Conservation (phyloP, 305 asterid genomes). For the Fraxinus paxiana region DNA sequence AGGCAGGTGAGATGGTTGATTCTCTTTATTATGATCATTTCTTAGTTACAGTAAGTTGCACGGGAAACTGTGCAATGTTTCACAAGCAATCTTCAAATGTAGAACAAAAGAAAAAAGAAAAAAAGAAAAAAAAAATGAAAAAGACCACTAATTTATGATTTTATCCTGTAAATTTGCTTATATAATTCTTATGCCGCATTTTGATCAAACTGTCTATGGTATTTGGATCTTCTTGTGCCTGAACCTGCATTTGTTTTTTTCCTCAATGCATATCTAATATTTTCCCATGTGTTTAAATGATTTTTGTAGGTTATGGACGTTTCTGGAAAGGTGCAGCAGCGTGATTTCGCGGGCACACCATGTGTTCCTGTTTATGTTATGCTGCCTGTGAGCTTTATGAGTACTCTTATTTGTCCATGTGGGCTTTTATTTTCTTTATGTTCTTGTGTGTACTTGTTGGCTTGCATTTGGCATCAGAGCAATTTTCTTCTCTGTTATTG, state of each 20-base stretch:
- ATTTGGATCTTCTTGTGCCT: slow-evolving; percentile 22
- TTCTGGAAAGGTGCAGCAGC: slow-evolving; percentile 61
- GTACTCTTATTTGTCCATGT: not conserved
- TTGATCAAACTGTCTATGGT: slow-evolving; percentile 12
- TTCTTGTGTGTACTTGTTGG: not conserved
- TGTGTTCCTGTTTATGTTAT: slow-evolving; percentile 72
- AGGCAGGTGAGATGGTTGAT: slow-evolving; percentile 55
- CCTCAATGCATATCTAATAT: slow-evolving; percentile 1
- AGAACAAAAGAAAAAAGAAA: not conserved
- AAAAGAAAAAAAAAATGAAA: not conserved
- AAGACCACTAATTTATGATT: not conserved
- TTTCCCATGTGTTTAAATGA: slow-evolving; percentile 7
- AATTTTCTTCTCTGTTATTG: slow-evolving; percentile 8
- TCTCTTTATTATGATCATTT: slow-evolving; percentile 23
- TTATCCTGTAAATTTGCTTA: not conserved
- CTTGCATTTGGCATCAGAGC: slow-evolving; percentile 7
- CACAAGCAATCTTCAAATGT: not conserved
- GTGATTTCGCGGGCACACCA: slow-evolving; percentile 73
- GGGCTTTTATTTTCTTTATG: slow-evolving; percentile 10
- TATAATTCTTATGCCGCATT: not conserved
- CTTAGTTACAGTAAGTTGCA: slow-evolving; percentile 8
- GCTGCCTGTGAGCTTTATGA: slow-evolving; percentile 72
- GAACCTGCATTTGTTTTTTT: not conserved
- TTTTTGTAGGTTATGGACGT: slow-evolving; percentile 58
- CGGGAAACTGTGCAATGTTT: not conserved